Percentiles rank a stretch among this genome's conserved stretches.
Evolutionary conservation across 2,329 filamentous ascomycete genomes (phyloP).

Genomic region (Calonectria honghensis): DNA sequence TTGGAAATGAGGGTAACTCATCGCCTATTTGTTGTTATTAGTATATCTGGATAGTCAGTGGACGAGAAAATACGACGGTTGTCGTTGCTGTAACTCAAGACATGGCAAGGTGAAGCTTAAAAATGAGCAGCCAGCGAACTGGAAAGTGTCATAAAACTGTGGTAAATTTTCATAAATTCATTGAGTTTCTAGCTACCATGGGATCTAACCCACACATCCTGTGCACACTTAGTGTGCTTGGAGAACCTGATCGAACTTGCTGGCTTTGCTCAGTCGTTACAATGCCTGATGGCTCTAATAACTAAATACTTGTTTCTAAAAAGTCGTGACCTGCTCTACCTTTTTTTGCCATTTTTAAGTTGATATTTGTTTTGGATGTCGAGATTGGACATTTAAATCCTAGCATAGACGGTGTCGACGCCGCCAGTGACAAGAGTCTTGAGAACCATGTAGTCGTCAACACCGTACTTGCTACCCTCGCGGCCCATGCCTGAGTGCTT

Average conservation of each 20-base stretch:
- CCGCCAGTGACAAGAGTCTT: slow-evolving; percentile 71
- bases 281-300: background rate
- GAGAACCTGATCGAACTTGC: background rate
- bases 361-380: background rate
- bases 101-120: background rate
- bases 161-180: background rate
- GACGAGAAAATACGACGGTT: background rate
- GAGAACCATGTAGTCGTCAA: slow-evolving; percentile 75
- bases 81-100: background rate
- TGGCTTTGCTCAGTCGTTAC: background rate
- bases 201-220: no score
- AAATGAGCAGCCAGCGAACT: background rate
- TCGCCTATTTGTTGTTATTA: background rate
- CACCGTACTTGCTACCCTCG: slow-evolving; percentile 76
- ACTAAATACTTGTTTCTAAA: no score
- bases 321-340: no score
- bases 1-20: background rate
- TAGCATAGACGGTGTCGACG: slow-evolving; percentile 63
- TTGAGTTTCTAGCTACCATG: background rate
- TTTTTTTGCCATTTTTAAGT: background rate
- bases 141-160: background rate
- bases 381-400: background rate
- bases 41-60: background rate
- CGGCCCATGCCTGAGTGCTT: slow-evolving; percentile 78
- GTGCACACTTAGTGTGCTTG: background rate